phyloP scores from a whole-genome alignment of 1,284 basidiomycete genomes.

The Microstroma glucosiphilum region DNA sequence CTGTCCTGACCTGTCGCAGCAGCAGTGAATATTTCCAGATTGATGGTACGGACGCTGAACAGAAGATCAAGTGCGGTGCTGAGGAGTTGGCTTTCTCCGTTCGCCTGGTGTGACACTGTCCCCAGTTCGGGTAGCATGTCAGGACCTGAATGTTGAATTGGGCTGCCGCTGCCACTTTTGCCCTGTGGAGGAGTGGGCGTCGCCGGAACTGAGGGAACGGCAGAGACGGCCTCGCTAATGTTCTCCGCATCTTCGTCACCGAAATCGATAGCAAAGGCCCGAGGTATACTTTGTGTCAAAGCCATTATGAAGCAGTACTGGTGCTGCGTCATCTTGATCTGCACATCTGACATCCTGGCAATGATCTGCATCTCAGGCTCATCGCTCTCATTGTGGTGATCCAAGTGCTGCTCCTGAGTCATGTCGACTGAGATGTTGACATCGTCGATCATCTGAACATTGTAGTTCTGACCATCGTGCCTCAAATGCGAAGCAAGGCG shows the following conservation, averaged over 20 bases:
- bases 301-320: conserved; percentile 76
- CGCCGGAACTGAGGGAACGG: conserved; percentile 7
- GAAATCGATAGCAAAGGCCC: conserved; percentile 56
- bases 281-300: conserved; percentile 68
- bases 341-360: conserved; percentile 80
- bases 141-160: conserved; percentile 36
- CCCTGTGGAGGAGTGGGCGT: neutral
- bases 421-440: conserved; percentile 72
- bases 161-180: conserved; percentile 14
- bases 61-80: conserved; percentile 66
- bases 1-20: conserved; percentile 61
- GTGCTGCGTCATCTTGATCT: conserved; percentile 78
- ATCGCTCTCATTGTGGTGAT: conserved; percentile 46
- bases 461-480: conserved; percentile 30
- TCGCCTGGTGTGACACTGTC: conserved; percentile 39
- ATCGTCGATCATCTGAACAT: conserved; percentile 79
- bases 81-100: conserved; percentile 22
- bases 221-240: conserved; percentile 6
- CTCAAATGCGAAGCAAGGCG: conserved; percentile 57
- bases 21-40: conserved; percentile 82
- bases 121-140: conserved; percentile 57
- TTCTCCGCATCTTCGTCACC: conserved; percentile 44
- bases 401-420: conserved; percentile 55
- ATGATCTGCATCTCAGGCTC: conserved; percentile 53
- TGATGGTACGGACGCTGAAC: conserved; percentile 68